Evolutionary conservation across 2,329 filamentous ascomycete genomes (phyloP), one percentile per base, ranked within the genome.

Genomic region (Didymella sp.): DNA sequence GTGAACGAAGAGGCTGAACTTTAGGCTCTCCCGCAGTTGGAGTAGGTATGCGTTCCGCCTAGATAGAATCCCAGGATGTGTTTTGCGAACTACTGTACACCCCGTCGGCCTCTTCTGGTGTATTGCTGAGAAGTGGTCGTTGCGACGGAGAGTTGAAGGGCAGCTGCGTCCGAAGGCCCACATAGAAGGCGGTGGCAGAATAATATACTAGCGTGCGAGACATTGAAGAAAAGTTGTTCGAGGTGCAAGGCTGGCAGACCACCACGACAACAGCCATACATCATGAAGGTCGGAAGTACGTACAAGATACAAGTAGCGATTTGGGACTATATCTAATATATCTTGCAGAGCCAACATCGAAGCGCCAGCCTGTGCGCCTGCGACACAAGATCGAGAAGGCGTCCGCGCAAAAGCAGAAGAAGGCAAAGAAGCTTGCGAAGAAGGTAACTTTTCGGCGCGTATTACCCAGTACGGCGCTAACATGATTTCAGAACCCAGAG

Each of bases 381-480:
- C 88, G 94, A 65, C 89, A 97, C 82, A 97, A 96, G 81, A 98
- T 99, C 78, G 87, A 96, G 76, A 99, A 99, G 80, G 89, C 90
- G 21, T 91, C 93, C 50, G 86, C 86, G 38, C 88, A 91, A 61
- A 99, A 99, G 82, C 92, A 96, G 79, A 87, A 88, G 75, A 99
- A 99, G 79, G 81, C 87, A 60, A 89, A 88, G 73, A 98, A 96
- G 83, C 83, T 87, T 54, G 92, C 90, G 53, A 98, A 96, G 82
- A 92, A 96, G 76, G 84, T 85, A 72, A n/a, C n/a, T n/a, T n/a
- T n/a, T n/a, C n/a, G n/a, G n/a, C n/a, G n/a, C n/a, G n/a, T n/a
- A n/a, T n/a, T n/a, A n/a, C n/a, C n/a, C n/a, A n/a, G 12, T 31
- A 22, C 22, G 27, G 13, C 35, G 24, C 66, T 76, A n/a, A 77